phyloP scores from a whole-genome alignment of 2,329 filamentous ascomycete genomes.

The Monilinia laxa region DNA sequence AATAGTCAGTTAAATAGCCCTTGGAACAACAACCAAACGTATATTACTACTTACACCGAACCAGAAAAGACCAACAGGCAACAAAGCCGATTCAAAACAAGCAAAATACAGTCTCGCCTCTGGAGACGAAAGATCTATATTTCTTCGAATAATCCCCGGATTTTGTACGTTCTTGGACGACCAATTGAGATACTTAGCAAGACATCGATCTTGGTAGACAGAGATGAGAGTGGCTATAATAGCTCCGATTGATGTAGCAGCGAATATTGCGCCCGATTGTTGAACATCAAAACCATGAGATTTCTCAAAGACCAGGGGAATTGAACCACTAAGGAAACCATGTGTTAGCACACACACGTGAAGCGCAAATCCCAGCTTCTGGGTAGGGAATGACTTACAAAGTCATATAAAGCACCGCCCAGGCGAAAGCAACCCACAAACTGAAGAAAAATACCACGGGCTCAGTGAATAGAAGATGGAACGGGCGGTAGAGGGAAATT shows the following conservation, averaged over 20 bases:
- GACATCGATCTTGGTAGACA: constrained; percentile 69
- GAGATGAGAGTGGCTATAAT: constrained; percentile 66
- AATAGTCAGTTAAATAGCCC: not conserved
- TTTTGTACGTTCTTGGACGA: constrained; percentile 27
- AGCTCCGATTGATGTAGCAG: constrained; percentile 66
- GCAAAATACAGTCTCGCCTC: constrained; percentile 82
- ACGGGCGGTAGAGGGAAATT: constrained; percentile 74
- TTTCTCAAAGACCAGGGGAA: constrained; percentile 72
- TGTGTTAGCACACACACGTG: constrained; percentile 7
- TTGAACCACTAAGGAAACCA: constrained; percentile 50
- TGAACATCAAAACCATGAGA: constrained; percentile 67
- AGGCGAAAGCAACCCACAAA: constrained; percentile 85
- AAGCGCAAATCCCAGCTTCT: not conserved
- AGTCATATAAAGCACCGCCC: constrained; percentile 84
- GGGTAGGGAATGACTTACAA: constrained; percentile 46
- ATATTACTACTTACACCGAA: constrained; percentile 14
- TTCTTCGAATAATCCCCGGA: constrained; percentile 27
- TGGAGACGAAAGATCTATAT: constrained; percentile 49
- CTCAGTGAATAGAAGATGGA: constrained; percentile 73
- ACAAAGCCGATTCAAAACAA: constrained; percentile 70
- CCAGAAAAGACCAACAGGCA: constrained; percentile 78
- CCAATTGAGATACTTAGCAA: constrained; percentile 47
- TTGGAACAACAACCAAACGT: not conserved
- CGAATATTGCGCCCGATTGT: constrained; percentile 70
- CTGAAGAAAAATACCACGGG: constrained; percentile 84